phyloP scores from a whole-genome alignment of 2,329 filamentous ascomycete genomes.

The Lasiodiplodia theobromae region DNA sequence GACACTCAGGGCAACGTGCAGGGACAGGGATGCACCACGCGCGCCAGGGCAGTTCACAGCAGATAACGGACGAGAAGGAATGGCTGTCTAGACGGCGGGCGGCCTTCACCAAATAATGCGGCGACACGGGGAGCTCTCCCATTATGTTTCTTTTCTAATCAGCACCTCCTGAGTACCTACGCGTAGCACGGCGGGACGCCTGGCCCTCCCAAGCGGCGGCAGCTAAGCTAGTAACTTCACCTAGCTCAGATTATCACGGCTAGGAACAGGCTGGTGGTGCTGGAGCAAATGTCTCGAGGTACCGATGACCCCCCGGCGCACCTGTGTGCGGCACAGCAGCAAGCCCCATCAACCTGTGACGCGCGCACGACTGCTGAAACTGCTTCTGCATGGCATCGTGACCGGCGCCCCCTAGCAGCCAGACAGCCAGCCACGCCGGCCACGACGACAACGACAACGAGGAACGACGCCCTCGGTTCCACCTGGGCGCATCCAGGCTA shows the following conservation, averaged over 20 bases:
- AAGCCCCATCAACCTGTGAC: constrained; percentile 26
- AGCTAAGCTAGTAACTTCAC: constrained; percentile 4
- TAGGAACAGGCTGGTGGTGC: neutral
- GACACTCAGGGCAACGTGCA: neutral
- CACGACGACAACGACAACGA: neutral
- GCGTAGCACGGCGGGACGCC: neutral
- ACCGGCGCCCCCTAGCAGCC: neutral
- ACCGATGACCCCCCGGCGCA: neutral
- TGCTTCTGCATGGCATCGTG: constrained; percentile 17
- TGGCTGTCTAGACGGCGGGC: neutral
- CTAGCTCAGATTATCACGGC: neutral
- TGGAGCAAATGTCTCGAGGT: neutral
- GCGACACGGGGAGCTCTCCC: neutral
- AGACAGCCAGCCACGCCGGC: neutral
- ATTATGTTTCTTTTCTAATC: too few species aligned
- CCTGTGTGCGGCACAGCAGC: constrained; percentile 1
- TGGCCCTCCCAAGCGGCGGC: constrained; percentile 4
- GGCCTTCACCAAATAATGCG: neutral
- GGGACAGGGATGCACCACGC: constrained; percentile 6
- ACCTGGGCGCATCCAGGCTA: neutral
- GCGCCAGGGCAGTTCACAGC: neutral
- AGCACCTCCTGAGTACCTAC: constrained; percentile 3
- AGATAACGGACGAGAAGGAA: neutral
- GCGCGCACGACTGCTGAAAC: constrained; percentile 22
- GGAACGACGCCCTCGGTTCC: neutral